phyloP scores from a whole-genome alignment of 768 basidiomycete species.

The Leucocoprinus birnbaumii region DNA sequence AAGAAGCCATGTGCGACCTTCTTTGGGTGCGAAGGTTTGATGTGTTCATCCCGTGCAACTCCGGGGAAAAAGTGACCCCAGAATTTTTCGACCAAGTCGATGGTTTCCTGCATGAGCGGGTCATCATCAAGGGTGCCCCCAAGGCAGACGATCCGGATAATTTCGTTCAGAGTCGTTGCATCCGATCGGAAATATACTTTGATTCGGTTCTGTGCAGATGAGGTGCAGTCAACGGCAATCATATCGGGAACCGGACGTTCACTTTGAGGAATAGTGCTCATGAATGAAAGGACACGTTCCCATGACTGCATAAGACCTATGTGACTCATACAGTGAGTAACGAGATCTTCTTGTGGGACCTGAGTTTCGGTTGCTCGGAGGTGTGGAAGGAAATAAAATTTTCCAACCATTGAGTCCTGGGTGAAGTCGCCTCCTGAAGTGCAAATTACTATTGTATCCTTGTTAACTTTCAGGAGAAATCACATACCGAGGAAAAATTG shows the following conservation, averaged over 20 bases:
- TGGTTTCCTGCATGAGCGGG: constrained; percentile 11
- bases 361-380: constrained; percentile 11
- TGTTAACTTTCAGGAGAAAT: background rate
- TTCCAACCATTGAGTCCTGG: constrained; percentile 15
- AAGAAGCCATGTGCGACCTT: constrained; percentile 12
- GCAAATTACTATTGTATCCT: background rate
- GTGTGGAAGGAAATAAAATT: constrained; percentile 16
- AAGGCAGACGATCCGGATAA: constrained; percentile 12
- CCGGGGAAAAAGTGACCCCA: constrained; percentile 16
- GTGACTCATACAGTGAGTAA: constrained; percentile 10
- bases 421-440: constrained; percentile 15
- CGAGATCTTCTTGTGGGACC: constrained; percentile 10
- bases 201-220: constrained; percentile 13
- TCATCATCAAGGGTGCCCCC: constrained; percentile 14
- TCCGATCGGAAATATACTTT: constrained; percentile 17
- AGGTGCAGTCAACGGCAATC: constrained; percentile 16
- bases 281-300: constrained; percentile 12
- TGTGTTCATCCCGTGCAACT: constrained; percentile 9
- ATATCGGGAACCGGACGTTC: constrained; percentile 13
- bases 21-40: constrained; percentile 6
- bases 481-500: constrained; percentile 16
- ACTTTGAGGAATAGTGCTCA: constrained; percentile 6
- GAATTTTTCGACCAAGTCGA: constrained; percentile 11
- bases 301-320: constrained; percentile 11
- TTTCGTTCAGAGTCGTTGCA: constrained; percentile 12